phyloP scores from a whole-genome alignment of 2,329 filamentous ascomycete genomes.

The Chaetomiaceae sp. region DNA sequence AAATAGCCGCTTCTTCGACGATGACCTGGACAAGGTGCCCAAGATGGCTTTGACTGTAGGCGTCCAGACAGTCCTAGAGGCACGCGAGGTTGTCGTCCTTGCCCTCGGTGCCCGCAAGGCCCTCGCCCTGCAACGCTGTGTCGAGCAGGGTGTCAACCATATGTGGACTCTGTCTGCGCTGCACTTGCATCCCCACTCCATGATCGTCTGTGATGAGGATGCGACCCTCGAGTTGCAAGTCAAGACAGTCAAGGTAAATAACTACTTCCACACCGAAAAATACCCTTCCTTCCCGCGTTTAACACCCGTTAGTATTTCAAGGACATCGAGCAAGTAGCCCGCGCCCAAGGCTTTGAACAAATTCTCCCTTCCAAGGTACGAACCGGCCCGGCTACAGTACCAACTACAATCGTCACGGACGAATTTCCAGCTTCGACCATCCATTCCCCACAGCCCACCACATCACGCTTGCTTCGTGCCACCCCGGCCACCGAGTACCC shows the following conservation, averaged over 20 bases:
- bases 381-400: conserved; percentile 43
- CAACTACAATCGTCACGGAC: conserved; percentile 39
- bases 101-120: conserved; percentile 71
- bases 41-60: conserved; percentile 66
- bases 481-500: conserved; percentile 54
- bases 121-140: conserved; percentile 64
- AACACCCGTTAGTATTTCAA: conserved; percentile 49
- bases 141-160: conserved; percentile 72
- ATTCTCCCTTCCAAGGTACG: conserved; percentile 50
- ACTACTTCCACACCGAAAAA: not conserved
- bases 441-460: conserved; percentile 51
- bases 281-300: not conserved
- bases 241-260: conserved; percentile 54
- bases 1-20: conserved; percentile 69
- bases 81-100: conserved; percentile 69
- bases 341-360: conserved; percentile 42
- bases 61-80: conserved; percentile 55
- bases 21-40: conserved; percentile 61
- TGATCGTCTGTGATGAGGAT: conserved; percentile 73
- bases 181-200: conserved; percentile 67
- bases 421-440: conserved; percentile 45
- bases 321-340: conserved; percentile 54
- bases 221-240: conserved; percentile 61
- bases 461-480: conserved; percentile 50
- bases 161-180: conserved; percentile 75